Conservation (phyloP, 1,284 basidiomycete genomes). For the Stereum hirsutum region DNA sequence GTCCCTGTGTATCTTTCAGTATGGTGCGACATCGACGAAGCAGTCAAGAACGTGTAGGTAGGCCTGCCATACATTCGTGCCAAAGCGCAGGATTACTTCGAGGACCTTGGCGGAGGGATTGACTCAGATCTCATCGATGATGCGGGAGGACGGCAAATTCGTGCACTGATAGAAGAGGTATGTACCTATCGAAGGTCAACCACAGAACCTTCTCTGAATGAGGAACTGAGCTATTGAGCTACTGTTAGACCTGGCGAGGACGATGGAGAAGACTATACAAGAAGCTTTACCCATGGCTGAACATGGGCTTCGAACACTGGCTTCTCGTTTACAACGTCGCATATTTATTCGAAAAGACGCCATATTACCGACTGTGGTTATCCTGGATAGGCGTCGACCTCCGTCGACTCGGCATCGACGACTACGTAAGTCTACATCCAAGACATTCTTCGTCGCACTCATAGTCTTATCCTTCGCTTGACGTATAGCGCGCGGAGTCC, state of each 20-base stretch:
- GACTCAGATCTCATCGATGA: conserved; percentile 60
- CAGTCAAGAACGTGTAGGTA: no score
- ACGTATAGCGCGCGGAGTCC: no score
- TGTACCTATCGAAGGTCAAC: conserved; percentile 10
- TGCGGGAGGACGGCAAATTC: conserved; percentile 31
- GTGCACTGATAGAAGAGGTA: conserved; percentile 42
- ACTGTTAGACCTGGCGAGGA: conserved; percentile 34
- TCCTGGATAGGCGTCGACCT: conserved; percentile 78
- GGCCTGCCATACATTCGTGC: conserved; percentile 86
- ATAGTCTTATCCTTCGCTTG: no score
- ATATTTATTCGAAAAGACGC: conserved; percentile 85
- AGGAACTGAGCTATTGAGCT: no score
- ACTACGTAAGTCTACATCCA: conserved; percentile 52
- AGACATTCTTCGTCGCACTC: no score
- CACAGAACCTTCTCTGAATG: neutral
- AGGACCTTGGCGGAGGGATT: conserved; percentile 79
- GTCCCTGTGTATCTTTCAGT: no score
- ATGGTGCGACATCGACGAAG: no score
- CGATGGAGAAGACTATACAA: conserved; percentile 56
- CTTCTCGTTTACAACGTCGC: conserved; percentile 80
- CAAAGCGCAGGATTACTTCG: conserved; percentile 86
- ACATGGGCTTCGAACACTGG: conserved; percentile 72
- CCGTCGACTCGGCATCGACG: conserved; percentile 68
- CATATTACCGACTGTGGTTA: conserved; percentile 90
- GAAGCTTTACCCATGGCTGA: conserved; percentile 73